Percentiles rank a stretch among this genome's conserved stretches.
Conservation (phyloP, 371 early-diverging fungal genomes). For the Zychaea mexicana region DNA sequence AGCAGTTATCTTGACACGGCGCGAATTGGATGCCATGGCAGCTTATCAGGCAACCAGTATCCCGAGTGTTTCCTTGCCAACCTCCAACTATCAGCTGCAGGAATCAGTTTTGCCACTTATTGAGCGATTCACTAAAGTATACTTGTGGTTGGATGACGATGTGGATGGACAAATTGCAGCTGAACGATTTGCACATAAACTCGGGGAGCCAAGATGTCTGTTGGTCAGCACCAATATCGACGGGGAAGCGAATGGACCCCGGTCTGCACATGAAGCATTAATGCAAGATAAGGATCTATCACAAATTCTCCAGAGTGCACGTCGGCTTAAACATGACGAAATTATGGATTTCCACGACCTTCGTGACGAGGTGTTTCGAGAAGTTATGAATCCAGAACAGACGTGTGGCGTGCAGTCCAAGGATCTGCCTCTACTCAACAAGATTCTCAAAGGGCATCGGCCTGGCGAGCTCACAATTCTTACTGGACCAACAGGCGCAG, state of each 20-base stretch:
- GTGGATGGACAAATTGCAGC: conserved; percentile 65
- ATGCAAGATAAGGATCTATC: conserved; percentile 28
- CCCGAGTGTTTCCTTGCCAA: conserved; percentile 61
- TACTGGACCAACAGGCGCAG: conserved; percentile 77
- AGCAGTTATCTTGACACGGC: conserved; percentile 56
- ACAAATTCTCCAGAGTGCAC: conserved; percentile 39
- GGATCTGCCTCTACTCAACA: conserved; percentile 63
- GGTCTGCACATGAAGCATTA: conserved; percentile 46
- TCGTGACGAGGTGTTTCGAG: conserved; percentile 67
- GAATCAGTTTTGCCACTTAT: conserved; percentile 61
- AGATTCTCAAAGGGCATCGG: conserved; percentile 73
- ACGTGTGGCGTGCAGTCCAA: conserved; percentile 63
- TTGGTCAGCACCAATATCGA: conserved; percentile 47
- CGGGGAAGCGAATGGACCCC: conserved; percentile 41
- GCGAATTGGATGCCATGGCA: conserved; percentile 75
- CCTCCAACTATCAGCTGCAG: conserved; percentile 59
- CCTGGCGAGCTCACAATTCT: conserved; percentile 76
- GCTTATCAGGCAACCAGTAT: conserved; percentile 70
- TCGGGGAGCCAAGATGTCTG: conserved; percentile 64
- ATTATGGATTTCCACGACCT: conserved; percentile 64
- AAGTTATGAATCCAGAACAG: conserved; percentile 69
- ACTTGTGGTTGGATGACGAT: conserved; percentile 77
- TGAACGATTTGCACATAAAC: conserved; percentile 60
- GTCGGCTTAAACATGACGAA: conserved; percentile 62
- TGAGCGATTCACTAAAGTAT: conserved; percentile 64